Percentiles rank a stretch among this genome's conserved stretches.
Conservation (phyloP, 78 protist genomes). For the Isochrysis galbana region DNA sequence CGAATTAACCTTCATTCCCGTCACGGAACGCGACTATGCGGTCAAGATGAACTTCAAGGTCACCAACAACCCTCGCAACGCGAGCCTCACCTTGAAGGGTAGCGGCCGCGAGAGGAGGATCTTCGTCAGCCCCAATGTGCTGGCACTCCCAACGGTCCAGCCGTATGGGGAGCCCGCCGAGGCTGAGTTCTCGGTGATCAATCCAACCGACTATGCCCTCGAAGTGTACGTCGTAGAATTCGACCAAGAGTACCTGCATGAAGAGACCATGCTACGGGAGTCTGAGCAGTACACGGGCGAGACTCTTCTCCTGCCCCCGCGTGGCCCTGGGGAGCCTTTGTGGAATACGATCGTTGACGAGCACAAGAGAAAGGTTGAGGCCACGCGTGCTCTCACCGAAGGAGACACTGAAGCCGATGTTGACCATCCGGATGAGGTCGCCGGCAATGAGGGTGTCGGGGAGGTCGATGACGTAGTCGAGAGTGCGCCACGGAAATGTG, state of each 20-base stretch:
- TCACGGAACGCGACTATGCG: not conserved
- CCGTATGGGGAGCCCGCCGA: constrained; percentile 24
- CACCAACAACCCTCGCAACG: not conserved
- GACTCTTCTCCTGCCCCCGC: constrained; percentile 29
- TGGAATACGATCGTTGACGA: not conserved
- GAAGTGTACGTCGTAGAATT: constrained; percentile 58
- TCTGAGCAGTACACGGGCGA: not conserved
- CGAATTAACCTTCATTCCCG: constrained; percentile 20
- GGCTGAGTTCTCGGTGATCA: not conserved
- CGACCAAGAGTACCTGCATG: constrained; percentile 41
- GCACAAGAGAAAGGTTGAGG: not conserved
- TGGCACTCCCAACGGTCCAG: constrained; percentile 47
- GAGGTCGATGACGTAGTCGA: not conserved
- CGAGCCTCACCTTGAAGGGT: not conserved
- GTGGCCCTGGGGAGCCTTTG: constrained; percentile 49
- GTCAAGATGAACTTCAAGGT: constrained; percentile 10
- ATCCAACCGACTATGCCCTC: constrained; percentile 24
- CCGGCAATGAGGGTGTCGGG: not conserved
- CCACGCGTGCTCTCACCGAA: too few species aligned
- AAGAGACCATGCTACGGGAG: constrained; percentile 46
- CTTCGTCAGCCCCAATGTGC: not conserved
- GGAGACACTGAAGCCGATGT: too few species aligned
- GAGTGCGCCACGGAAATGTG: not conserved
- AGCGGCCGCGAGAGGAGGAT: not conserved
- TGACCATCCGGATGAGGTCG: too few species aligned